A percentile compares a stretch with the other conserved stretches of the same genome.
Conservation (phyloP, 441 rosid genomes). For the Pelargonium fulgidum region DNA sequence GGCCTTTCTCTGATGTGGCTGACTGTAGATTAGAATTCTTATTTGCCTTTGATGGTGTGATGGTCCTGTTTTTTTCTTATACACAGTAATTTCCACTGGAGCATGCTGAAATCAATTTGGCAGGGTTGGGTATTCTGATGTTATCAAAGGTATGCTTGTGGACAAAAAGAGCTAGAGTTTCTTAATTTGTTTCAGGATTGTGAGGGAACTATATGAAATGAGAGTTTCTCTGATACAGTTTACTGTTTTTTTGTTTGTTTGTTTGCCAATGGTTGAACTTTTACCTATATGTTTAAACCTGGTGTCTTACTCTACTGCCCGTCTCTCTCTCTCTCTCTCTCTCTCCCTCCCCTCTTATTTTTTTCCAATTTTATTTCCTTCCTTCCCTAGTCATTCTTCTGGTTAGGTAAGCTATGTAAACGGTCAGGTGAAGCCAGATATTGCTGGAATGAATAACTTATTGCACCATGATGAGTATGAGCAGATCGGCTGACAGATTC, state of each 20-base stretch:
- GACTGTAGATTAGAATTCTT: constrained; percentile 29
- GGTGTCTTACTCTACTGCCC: constrained; percentile 31
- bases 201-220: constrained; percentile 19
- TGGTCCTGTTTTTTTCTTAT: constrained; percentile 40
- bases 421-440: constrained; percentile 40
- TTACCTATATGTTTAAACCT: constrained; percentile 18
- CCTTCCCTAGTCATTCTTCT: constrained; percentile 34
- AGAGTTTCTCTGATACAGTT: constrained; percentile 12
- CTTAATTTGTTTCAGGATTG: constrained; percentile 22
- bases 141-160: constrained; percentile 39
- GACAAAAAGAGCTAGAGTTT: constrained; percentile 21
- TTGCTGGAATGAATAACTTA: constrained; percentile 38
- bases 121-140: constrained; percentile 34
- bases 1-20: constrained; percentile 18
- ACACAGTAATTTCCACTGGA: constrained; percentile 39
- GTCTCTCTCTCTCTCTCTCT: constrained; percentile 16
- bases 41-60: constrained; percentile 34
- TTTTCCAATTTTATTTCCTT: constrained; percentile 11
- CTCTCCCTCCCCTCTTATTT: constrained; percentile 8
- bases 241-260: not conserved
- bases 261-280: constrained; percentile 15
- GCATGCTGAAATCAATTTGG: constrained; percentile 38
- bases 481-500: constrained; percentile 32
- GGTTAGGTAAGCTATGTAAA: constrained; percentile 44
- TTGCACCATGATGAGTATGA: constrained; percentile 27